Base-by-base conservation (phyloP, 148 eudicot genomes). In the Vaccinium corymbosum region DNA sequence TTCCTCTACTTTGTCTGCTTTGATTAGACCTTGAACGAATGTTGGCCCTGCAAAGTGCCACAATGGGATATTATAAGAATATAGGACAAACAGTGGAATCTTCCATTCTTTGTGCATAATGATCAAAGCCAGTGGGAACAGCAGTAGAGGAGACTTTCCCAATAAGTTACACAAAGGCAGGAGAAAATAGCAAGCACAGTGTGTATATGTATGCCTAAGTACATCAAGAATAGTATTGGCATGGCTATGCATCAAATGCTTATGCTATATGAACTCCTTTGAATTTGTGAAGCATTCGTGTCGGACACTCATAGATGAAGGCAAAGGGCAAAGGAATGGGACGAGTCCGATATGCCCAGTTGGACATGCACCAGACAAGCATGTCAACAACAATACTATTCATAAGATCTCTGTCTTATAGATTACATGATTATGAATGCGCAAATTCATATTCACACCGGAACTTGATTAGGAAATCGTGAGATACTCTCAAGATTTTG, bases 1-100 rank as follows among this genome's bases (percentile, higher is more conserved):
- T 53, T 53, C 64, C 35, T 52, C 20, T 78, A 22, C 22, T 52
- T 25, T 29, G 42, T 78, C 32, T 25, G 35, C 62, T 78, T 53
- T 78, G 81, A 38, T 57, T 17, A 57, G 81, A 79, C 81, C 14
- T 35, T 35, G 51, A 79, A 57, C 19, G 27, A 79, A 56, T 79
- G 27, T 32, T 79, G 70, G 22, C 70, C 68, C 68, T 79, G 70
- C 81, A 79, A 79, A 79, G 81, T 79, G 81, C 50, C 50, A 13
- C 68, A 79, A 62, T 19, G 7, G n/a, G 3, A 79, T 29, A 13
- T 32, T 29, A 12, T 6, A 19, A 17, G 42, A 56, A 42, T 20
- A 79, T 17, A n/a, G 8, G 13, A 19, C 4, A 56, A 29, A 29
- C 25, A 56, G 16, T 32, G 80, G 27, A 79, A 19, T 56, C 25